A percentile compares a stretch with the other conserved stretches of the same genome.
Conservation (phyloP, 1,284 basidiomycete genomes). For the Tausonia pullulans region DNA sequence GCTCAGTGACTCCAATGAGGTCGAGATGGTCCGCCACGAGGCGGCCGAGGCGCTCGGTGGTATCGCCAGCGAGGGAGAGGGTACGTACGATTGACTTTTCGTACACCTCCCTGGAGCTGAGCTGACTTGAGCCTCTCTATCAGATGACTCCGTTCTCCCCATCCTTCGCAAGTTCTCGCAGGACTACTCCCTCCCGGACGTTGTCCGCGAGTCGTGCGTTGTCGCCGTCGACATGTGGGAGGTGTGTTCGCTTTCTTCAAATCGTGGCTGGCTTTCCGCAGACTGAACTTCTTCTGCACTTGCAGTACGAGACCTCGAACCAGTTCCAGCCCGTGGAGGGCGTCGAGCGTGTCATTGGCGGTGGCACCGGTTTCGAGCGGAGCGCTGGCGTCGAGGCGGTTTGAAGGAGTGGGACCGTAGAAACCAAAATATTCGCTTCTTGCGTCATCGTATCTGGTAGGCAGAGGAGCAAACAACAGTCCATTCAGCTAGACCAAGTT, state of each 20-base stretch:
- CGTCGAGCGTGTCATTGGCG: constrained; percentile 6
- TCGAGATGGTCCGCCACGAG: constrained; percentile 98
- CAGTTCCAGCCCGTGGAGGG: constrained; percentile 73
- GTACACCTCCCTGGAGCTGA: background rate
- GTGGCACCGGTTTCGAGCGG: constrained; percentile 13
- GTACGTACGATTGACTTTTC: constrained; percentile 19
- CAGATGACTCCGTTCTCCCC: constrained; percentile 48
- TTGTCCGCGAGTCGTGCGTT: constrained; percentile 92
- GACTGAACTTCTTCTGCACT: background rate
- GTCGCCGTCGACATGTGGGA: constrained; percentile 97
- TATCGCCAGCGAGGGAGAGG: constrained; percentile 68
- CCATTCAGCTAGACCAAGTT: no score
- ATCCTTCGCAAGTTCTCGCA: constrained; percentile 77
- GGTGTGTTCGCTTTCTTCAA: constrained; percentile 29
- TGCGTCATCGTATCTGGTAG: no score
- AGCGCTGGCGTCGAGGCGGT: constrained; percentile 1
- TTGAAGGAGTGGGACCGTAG: background rate
- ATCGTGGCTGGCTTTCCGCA: background rate
- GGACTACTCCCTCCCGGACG: constrained; percentile 64
- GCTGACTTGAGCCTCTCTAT: background rate
- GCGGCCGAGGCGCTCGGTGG: constrained; percentile 96
- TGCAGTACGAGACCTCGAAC: constrained; percentile 74
- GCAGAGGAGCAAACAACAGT: no score
- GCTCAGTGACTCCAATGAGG: constrained; percentile 60
- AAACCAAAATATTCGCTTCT: no score